Evolutionary conservation across 805 yeast species (phyloP), one percentile per base, ranked within the genome.

Genomic region (Candida sakaeoensis): DNA sequence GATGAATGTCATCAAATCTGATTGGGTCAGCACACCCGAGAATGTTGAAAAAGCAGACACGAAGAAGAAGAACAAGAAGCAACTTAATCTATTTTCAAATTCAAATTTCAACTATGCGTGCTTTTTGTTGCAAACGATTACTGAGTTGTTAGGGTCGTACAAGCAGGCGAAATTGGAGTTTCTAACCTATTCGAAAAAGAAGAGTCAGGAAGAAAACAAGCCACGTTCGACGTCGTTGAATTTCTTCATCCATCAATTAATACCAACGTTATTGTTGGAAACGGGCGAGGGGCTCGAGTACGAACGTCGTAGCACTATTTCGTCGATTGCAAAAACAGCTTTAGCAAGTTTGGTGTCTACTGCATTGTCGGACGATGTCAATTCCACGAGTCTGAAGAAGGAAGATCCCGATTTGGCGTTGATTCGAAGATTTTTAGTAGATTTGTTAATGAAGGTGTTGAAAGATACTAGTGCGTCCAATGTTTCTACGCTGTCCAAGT

Each of bases 121-220:
- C 32, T 89, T 82, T 56, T 59, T 90, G 34, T 61, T 90, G 28
- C 85, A 80, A 48, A 61, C 78, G 0, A 58, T 89, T 28, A 72
- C 80, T 0, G 97, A 90, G 49, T 61, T 88, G 6, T 58, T 90
- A 6, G 76, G 81, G 2, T 85, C 96, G 2, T 90, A 89, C 55
- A 83, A 81, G 45, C 82, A 80, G 45, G 77, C 89, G 37, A 90
- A 90, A 56, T 71, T 85, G 36, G 96, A 89, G 51, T 84, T 90
- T 51, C 63, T 89, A 41, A 80, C 91, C 0, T 90, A 77, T 49
- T 79, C 91, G 2, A 82, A 80, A 66, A 79, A 80, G 55, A 40
- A 52, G 38, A 52, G 40, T 25, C 42, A 46, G 1, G 75, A 65
- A 10, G 53, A 63, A 2, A 63, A 71, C 12, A 86, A 81, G 51